Evolutionary conservation across 2,329 filamentous ascomycete species (phyloP), one percentile per base, ranked within the genome.

Genomic region (Daldinia sp.): DNA sequence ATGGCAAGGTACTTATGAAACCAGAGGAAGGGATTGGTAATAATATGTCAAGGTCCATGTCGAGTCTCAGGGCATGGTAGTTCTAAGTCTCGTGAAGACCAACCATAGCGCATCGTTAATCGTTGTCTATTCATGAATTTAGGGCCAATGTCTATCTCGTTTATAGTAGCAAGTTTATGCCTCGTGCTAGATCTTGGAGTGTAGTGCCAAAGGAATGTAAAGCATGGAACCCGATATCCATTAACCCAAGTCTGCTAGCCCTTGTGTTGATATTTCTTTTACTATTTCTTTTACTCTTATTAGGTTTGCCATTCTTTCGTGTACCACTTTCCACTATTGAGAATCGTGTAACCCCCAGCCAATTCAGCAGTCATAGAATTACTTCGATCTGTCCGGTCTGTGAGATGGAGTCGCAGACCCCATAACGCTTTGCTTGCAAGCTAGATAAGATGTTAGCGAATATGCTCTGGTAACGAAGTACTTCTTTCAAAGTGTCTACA

Each of bases 371-470:
- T 74, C 59, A 75, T 35, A 75, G 59, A 2, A 71, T 23, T 2
- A 76, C 50, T 30, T 74, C 66, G 23, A 75, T 74, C 26, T 67
- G 54, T 6, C 74, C 73, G 15, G 60, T 51, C 10, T 64, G 54
- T 13, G 46, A 60, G 4, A 69, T 68, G 26, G 68, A 61, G n/a
- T 71, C 63, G 30, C 53, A 23, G n/a, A 74, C 70, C 3, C 72
- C 72, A 33, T 75, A 75, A 6, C 72, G 73, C 55, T 69, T 70
- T 9, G 70, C 41, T 48, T 68, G 58, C 42, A 75, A 57, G 57
- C 73, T 74, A 13, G 30, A 3, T 28, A 44, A 23, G 20, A 28
- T 39, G 65, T 64, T 58, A 65, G 58, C 62, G 18, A 60, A n/a
- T 2, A 30, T 28, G 7, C n/a, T 53, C 7, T 30, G 12, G 3